Percentiles rank a stretch among this genome's conserved stretches.
These are phyloP conservation scores for Polygonum maritimum DNA, from an alignment of 148 eudicot species.

Conservation along the genomic window DNA sequence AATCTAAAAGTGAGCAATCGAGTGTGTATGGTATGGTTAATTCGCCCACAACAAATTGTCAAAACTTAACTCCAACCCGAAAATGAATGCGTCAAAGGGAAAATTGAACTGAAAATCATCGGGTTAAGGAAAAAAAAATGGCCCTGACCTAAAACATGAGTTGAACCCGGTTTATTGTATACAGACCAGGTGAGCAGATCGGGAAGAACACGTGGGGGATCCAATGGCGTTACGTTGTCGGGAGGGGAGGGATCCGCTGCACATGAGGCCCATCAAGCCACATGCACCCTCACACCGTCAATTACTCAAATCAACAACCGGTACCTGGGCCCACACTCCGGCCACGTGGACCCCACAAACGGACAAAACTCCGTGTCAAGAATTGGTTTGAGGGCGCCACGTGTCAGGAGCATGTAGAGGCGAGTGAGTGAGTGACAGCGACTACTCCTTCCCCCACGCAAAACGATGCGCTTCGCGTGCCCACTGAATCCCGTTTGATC, in stretches of 20 bases:
- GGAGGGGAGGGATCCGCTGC: neutral
- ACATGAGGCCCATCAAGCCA: neutral
- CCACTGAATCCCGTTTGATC: neutral
- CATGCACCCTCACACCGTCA: neutral
- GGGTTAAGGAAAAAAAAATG: no score
- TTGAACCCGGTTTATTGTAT: no score
- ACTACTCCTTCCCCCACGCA: neutral
- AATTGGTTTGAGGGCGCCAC: neutral
- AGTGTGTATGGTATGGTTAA: no score
- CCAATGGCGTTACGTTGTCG: neutral
- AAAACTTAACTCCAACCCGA: no score
- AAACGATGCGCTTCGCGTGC: neutral
- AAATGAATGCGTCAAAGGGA: no score
- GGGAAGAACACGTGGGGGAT: neutral
- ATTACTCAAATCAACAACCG: neutral
- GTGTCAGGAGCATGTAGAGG: neutral
- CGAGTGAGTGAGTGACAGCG: neutral
- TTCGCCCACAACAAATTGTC: no score
- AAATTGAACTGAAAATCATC: no score
- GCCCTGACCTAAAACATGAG: no score
- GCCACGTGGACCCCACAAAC: neutral
- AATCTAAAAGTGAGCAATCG: no score
- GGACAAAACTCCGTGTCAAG: neutral
- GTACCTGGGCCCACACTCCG: neutral
- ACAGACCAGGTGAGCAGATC: slow-evolving; percentile 16